phyloP scores from a whole-genome alignment of 441 rosid genomes.

The Adansonia madagascariensis region DNA sequence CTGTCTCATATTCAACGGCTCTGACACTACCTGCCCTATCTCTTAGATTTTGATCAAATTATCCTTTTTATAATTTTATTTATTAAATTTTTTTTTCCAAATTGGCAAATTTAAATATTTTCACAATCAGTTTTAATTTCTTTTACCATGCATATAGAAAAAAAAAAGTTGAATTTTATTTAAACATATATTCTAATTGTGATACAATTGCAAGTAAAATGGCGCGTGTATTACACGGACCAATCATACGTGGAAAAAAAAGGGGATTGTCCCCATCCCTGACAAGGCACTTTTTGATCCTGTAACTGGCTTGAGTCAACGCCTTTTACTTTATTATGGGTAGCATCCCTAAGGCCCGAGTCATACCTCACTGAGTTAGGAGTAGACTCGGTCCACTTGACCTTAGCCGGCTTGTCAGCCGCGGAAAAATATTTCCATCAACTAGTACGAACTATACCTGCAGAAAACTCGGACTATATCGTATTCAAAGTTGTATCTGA shows the following conservation, averaged over 20 bases:
- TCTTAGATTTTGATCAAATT: conserved; percentile 29
- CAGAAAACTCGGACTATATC: not conserved
- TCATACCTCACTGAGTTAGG: not conserved
- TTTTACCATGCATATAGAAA: not conserved
- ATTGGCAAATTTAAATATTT: not conserved
- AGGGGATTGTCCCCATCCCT: not conserved
- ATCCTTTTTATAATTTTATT: not conserved
- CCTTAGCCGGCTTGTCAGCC: not conserved
- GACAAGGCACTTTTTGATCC: not conserved
- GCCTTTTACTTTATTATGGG: conserved; percentile 27
- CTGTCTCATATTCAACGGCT: conserved; percentile 21
- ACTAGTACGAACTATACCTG: not conserved
- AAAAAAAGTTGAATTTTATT: not conserved
- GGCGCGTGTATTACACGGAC: conserved; percentile 25
- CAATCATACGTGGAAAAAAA: conserved; percentile 18
- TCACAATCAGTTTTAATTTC: not conserved
- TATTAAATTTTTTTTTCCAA: conserved; percentile 2
- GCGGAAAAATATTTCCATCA: not conserved
- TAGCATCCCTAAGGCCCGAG: conserved; percentile 25
- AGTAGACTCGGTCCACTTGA: not conserved
- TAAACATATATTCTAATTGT: not conserved
- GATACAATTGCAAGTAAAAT: not conserved
- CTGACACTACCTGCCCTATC: conserved; percentile 18
- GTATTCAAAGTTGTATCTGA: not conserved
- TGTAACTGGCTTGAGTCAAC: conserved; percentile 33